Evolutionary conservation across 2,329 filamentous ascomycete species (phyloP).

Genomic region (Pestalotiopsis sp.): DNA sequence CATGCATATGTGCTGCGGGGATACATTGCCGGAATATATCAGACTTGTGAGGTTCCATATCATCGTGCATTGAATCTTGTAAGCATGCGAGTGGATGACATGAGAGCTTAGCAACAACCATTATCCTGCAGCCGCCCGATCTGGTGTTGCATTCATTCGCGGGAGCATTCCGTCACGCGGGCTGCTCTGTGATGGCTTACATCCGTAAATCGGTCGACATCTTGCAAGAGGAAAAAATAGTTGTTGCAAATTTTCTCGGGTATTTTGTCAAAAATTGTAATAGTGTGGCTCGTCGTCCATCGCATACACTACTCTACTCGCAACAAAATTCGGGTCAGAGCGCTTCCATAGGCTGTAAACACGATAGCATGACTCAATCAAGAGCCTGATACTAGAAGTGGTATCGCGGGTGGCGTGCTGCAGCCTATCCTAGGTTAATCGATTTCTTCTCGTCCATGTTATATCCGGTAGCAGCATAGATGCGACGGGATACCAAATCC

Average conservation of each 20-base stretch:
- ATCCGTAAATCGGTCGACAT: not conserved
- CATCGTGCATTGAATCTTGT: too few species aligned
- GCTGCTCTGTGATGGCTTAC: not conserved
- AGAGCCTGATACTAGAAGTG: not conserved
- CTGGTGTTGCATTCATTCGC: not conserved
- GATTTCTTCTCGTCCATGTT: not conserved
- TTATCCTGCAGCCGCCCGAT: not conserved
- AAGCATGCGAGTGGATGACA: not conserved
- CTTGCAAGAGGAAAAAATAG: not conserved
- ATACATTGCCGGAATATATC: too few species aligned
- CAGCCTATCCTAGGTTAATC: not conserved
- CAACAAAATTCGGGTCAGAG: not conserved
- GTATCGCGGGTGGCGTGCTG: not conserved
- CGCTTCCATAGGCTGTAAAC: not conserved
- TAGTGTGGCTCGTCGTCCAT: not conserved
- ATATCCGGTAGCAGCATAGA: not conserved
- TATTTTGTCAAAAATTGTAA: not conserved
- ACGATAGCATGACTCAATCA: not conserved
- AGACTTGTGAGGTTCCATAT: too few species aligned
- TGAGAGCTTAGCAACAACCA: not conserved
- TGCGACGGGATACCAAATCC: not conserved
- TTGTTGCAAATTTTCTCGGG: not conserved
- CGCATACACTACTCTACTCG: not conserved
- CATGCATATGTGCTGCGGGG: too few species aligned
- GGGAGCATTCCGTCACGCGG: not conserved